Evolutionary conservation across 148 eudicot genomes (phyloP), one percentile per base, ranked within the genome.

Genomic region (Vaccinium macrocarpon): DNA sequence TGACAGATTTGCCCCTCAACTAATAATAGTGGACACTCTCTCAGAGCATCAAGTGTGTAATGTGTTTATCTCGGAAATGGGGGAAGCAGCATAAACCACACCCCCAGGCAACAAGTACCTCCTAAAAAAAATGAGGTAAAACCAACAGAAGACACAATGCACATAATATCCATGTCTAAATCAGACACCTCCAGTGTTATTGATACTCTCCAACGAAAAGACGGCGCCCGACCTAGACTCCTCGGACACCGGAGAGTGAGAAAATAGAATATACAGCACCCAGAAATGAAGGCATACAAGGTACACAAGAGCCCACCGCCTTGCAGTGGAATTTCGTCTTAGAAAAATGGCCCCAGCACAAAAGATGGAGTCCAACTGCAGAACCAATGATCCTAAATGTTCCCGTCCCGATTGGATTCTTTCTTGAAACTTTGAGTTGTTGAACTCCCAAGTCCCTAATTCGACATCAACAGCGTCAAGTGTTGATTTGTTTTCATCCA

Each of bases 351-450:
- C 88, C 5, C 97, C 98, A 3, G 94, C 91, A 48, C 90, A 91
- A 86, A 91, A 97, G 27, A 95, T 85, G 6, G 94, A 87, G 86
- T 97, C 99, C 89, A 97, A 87, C 82, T 97, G 99, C 83, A 88
- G 85, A 78, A 97, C 88, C 84, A 97, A 79, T 78, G 95, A 97
- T 53, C 95, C 94, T 71, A 97, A 82, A 83, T 97, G 98, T 77
- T 89, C 88, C 91, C 90, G 91, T 25, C 99, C 98, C 2, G 96
- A 88, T 84, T 79, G 92, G 74, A 97, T 86, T 82, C 90, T 90
- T 83, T 84, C 85, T 85, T 91, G 88, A 7, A 95, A 87, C 76
- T 90, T 92, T 70, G 97, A 92, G 82, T 89, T 87, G 38, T 85
- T 81, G 71, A 88, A 76, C 46, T 91, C 88, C 90, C 90, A 91